Evolutionary conservation across 2,329 filamentous ascomycete genomes (phyloP).

Genomic region (Lecanicillium sp.): DNA sequence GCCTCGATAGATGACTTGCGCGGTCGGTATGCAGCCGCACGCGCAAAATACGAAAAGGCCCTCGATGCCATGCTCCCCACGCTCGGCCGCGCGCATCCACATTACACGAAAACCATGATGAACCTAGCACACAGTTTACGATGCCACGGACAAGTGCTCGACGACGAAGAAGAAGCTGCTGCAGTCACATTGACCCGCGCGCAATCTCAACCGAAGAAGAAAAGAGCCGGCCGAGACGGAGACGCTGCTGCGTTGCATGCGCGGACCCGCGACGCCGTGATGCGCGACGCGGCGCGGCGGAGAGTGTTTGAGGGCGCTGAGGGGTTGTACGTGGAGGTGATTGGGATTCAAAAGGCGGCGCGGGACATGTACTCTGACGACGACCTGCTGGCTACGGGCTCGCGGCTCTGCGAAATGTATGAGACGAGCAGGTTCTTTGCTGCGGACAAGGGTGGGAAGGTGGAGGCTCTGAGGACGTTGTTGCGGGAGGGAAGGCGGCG

Average conservation of each 20-base stretch:
- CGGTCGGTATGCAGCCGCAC: slow-evolving; percentile 14
- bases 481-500: slow-evolving; percentile 1
- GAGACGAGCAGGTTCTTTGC: slow-evolving; percentile 19
- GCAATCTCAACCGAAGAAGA: too few species aligned
- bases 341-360: slow-evolving; percentile 15
- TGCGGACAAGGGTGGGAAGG: slow-evolving; percentile 12
- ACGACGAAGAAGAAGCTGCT: slow-evolving; percentile 6
- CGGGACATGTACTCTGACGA: slow-evolving; percentile 15
- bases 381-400: slow-evolving; percentile 15
- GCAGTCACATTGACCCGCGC: background rate
- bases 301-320: slow-evolving; percentile 16
- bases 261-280: slow-evolving; percentile 1
- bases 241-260: background rate
- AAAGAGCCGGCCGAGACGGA: too few species aligned
- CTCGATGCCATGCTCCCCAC: slow-evolving; percentile 14
- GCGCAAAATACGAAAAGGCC: slow-evolving; percentile 14
- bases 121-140: slow-evolving; percentile 16
- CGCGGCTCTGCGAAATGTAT: slow-evolving; percentile 20
- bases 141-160: slow-evolving; percentile 9
- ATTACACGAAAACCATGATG: slow-evolving; percentile 16
- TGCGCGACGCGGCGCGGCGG: slow-evolving; percentile 9
- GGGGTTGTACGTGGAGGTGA: slow-evolving; percentile 17
- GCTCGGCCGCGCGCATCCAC: slow-evolving; percentile 16
- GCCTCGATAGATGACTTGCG: slow-evolving; percentile 18
- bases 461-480: slow-evolving; percentile 2